Conservation (phyloP, 257 asterid species). For the Nicotiana obtusifolia region DNA sequence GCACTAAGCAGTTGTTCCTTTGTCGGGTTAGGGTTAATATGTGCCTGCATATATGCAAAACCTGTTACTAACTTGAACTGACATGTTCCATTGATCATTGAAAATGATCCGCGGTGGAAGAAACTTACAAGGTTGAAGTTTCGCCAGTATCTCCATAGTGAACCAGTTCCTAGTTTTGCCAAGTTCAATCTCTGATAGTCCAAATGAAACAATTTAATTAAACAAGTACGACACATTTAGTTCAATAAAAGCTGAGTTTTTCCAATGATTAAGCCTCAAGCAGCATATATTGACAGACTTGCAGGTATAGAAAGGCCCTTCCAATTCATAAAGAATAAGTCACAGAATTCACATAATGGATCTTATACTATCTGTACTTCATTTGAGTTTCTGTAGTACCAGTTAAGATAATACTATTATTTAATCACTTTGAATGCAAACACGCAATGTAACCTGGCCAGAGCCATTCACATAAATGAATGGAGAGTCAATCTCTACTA, state of each 20-base stretch:
- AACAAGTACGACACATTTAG: background rate
- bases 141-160: conserved; percentile 80
- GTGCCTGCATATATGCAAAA: conserved; percentile 37
- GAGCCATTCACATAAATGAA: background rate
- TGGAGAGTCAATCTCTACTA: background rate
- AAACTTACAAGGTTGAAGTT: conserved; percentile 64
- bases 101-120: background rate
- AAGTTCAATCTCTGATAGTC: conserved; percentile 48
- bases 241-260: background rate
- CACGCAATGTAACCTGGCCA: too few relatives aligned
- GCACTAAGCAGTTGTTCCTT: conserved; percentile 58
- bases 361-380: background rate
- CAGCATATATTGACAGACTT: too few relatives aligned
- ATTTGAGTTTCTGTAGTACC: background rate
- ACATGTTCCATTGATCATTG: background rate
- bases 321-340: background rate
- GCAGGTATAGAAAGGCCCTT: background rate
- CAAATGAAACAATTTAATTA: conserved; percentile 2
- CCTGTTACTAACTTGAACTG: background rate
- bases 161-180: conserved; percentile 72
- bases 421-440: background rate
- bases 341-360: background rate
- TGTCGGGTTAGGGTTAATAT: conserved; percentile 48
- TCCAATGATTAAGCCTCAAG: too few relatives aligned
- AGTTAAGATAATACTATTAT: background rate